A percentile compares a stretch with the other conserved stretches of the same genome.
These are phyloP conservation scores for Parathielavia appendiculata DNA, from an alignment of 495 filamentous ascomycete genomes.

Conservation along the genomic window DNA sequence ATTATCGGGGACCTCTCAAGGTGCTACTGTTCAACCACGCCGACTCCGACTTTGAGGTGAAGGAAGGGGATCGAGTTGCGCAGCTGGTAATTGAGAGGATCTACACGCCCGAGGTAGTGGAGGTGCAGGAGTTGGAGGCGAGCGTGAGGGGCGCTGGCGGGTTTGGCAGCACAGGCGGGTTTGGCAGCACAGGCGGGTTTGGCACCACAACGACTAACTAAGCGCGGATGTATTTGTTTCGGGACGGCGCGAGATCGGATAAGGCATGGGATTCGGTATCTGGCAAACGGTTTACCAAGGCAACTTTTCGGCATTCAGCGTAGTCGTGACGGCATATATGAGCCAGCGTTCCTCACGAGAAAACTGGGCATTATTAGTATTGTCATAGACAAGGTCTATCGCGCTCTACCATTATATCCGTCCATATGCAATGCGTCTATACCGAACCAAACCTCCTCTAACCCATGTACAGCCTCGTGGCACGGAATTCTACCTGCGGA, in stretches of 20 bases:
- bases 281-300: not conserved
- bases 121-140: slow-evolving; percentile 83
- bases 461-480: slow-evolving; percentile 43
- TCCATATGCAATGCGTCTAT: not conserved
- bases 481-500: slow-evolving; percentile 56
- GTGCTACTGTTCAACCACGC: slow-evolving; percentile 90
- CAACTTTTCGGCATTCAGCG: not conserved
- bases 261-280: not conserved
- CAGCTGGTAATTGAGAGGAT: slow-evolving; percentile 94
- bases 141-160: slow-evolving; percentile 86
- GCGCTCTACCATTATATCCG: slow-evolving; percentile 4
- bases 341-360: too few species aligned
- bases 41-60: slow-evolving; percentile 75
- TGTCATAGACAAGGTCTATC: slow-evolving; percentile 5
- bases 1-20: slow-evolving; percentile 92
- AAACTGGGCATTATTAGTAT: not conserved
- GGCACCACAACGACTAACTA: slow-evolving; percentile 70
- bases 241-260: not conserved
- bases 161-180: slow-evolving; percentile 77
- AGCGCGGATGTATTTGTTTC: not conserved
- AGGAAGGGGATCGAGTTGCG: slow-evolving; percentile 82
- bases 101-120: slow-evolving; percentile 80
- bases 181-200: slow-evolving; percentile 70
- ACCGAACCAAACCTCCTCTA: not conserved
- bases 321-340: not conserved